A percentile compares a stretch with the other conserved stretches of the same genome.
Conservation (phyloP, 225 moss, liverwort and hornwort species). For the Bryum argenteum region DNA sequence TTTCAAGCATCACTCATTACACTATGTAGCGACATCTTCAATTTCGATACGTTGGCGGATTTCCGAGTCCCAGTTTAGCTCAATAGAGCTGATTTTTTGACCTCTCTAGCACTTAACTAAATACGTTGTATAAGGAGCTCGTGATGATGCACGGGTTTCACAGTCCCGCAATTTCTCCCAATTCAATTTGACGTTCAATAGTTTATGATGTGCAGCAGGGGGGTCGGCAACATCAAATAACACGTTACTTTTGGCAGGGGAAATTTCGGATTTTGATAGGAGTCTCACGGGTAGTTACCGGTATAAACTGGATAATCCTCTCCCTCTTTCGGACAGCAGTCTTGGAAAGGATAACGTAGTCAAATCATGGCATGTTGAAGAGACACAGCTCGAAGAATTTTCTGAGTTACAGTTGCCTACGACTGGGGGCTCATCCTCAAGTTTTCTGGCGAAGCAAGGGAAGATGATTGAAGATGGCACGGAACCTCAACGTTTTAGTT, state of each 20-base stretch:
- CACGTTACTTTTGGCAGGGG: constrained; percentile 14
- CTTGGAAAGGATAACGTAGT: constrained; percentile 26
- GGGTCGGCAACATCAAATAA: constrained; percentile 22
- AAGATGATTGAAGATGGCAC: constrained; percentile 16
- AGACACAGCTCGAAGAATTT: constrained; percentile 23
- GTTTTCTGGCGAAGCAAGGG: constrained; percentile 1
- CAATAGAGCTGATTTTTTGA: too few species aligned
- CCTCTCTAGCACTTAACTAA: too few species aligned
- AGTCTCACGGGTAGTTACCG: constrained; percentile 12
- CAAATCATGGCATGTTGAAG: constrained; percentile 30
- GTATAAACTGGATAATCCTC: constrained; percentile 23
- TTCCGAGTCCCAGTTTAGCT: too few species aligned
- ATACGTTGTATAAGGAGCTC: too few species aligned
- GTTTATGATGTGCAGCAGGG: constrained; percentile 34
- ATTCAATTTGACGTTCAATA: too few species aligned
- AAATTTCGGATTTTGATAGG: constrained; percentile 29
- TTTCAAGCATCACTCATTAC: neutral
- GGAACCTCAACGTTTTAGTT: constrained; percentile 24
- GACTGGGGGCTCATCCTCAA: constrained; percentile 26
- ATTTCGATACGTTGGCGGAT: too few species aligned
- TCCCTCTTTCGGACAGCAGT: constrained; percentile 26
- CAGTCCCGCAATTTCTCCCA: too few species aligned
- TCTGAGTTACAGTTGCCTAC: constrained; percentile 36
- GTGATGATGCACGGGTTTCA: too few species aligned
- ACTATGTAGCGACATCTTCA: constrained; percentile 1